Evolutionary conservation across 176 grass and related monocot genomes (phyloP).

Genomic region (Eragrostis nindensis): DNA sequence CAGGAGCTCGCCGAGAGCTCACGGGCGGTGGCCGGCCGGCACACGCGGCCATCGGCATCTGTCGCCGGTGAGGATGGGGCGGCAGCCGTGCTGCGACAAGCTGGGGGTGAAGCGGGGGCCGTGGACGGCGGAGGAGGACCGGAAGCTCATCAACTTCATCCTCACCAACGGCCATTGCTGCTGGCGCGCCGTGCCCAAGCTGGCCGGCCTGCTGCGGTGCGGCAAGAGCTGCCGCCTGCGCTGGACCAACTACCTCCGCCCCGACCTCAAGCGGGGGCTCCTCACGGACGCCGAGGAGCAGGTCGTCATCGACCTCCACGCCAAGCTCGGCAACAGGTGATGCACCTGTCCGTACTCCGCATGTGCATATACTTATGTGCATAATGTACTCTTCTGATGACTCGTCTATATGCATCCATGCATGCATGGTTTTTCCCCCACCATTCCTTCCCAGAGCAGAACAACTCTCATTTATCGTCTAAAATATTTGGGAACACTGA

Average conservation of each 20-base stretch:
- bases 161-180: slow-evolving; percentile 83
- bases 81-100: slow-evolving; percentile 95
- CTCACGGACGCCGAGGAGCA: slow-evolving; percentile 88
- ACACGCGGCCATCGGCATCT: too few species aligned
- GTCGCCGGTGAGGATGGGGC: slow-evolving; percentile 54
- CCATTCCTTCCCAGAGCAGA: too few species aligned
- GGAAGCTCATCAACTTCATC: slow-evolving; percentile 88
- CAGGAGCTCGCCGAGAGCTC: not conserved
- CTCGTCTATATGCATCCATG: not conserved
- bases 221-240: slow-evolving; percentile 96
- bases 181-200: slow-evolving; percentile 90
- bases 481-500: not conserved
- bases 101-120: slow-evolving; percentile 82
- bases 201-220: slow-evolving; percentile 80
- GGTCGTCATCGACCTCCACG: slow-evolving; percentile 87
- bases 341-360: not conserved
- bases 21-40: not conserved
- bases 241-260: slow-evolving; percentile 94
- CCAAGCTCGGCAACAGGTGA: slow-evolving; percentile 78
- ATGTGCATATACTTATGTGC: not conserved
- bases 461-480: not conserved
- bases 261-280: slow-evolving; percentile 88
- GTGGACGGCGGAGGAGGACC: slow-evolving; percentile 91
- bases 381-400: not conserved
- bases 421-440: not conserved